Percentiles rank a stretch among this genome's conserved stretches.
Evolutionary conservation across 2,329 filamentous ascomycete species (phyloP).

Genomic region (Aspergillus persii): DNA sequence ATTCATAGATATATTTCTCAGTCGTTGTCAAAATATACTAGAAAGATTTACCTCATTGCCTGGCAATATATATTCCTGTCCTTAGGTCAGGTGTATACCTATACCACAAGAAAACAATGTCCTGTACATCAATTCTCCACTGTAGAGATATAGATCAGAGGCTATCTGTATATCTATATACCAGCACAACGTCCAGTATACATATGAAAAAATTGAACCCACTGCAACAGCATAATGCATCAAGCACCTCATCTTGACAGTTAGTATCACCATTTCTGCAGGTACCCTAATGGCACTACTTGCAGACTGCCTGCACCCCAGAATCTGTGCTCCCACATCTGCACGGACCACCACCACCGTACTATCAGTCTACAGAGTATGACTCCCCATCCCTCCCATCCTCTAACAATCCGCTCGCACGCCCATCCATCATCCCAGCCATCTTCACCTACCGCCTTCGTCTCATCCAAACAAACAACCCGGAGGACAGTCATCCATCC

Average conservation of each 20-base stretch:
- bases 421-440: not conserved
- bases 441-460: not conserved
- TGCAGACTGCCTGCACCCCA: not conserved
- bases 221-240: not conserved
- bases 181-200: not conserved
- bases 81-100: not conserved
- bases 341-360: not conserved
- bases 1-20: not conserved
- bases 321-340: not conserved
- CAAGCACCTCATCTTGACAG: not conserved
- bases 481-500: not conserved
- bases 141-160: no score
- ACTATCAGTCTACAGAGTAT: no score
- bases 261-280: not conserved
- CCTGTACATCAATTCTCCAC: not conserved
- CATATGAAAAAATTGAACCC: not conserved
- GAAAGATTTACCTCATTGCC: no score
- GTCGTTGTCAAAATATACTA: not conserved
- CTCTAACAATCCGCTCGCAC: not conserved
- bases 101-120: no score
- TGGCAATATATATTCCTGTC: not conserved
- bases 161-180: not conserved
- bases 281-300: no score
- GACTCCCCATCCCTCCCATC: no score
- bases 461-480: not conserved